phyloP scores from a whole-genome alignment of 768 basidiomycete species.

The Mycena vitilis region DNA sequence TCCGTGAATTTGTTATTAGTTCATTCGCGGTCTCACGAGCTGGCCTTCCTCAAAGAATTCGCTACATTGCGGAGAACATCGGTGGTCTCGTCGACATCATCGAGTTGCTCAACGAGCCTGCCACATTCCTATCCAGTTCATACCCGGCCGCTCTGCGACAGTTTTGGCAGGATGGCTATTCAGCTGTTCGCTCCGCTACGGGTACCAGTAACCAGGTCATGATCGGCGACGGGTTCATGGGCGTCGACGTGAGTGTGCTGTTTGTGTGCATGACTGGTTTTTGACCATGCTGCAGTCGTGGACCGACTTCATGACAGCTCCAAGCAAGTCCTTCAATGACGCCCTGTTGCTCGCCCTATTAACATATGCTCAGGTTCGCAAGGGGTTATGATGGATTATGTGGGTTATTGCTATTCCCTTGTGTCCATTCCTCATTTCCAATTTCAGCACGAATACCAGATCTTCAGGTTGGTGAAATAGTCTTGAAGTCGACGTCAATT shows the following conservation, averaged over 20 bases:
- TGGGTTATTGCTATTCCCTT: constrained; percentile 44
- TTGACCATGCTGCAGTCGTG: constrained; percentile 56
- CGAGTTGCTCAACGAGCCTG: constrained; percentile 79
- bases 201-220: constrained; percentile 67
- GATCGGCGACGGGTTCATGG: constrained; percentile 80
- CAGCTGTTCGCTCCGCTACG: constrained; percentile 61
- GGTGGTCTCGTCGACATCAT: constrained; percentile 71
- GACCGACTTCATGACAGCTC: constrained; percentile 66
- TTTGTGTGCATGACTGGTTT: constrained; percentile 4
- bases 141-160: constrained; percentile 59
- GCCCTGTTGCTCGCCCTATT: neutral
- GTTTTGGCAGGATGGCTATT: constrained; percentile 73
- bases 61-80: constrained; percentile 63
- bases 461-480: constrained; percentile 56
- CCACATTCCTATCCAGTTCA: constrained; percentile 58
- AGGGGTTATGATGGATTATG: constrained; percentile 75
- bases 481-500: too few relatives aligned
- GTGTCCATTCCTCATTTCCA: constrained; percentile 10
- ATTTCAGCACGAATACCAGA: constrained; percentile 76
- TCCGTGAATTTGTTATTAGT: neutral
- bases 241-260: constrained; percentile 56
- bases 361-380: constrained; percentile 45
- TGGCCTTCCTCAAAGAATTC: constrained; percentile 41
- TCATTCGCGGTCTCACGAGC: neutral
- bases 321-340: constrained; percentile 37